phyloP scores from a whole-genome alignment of 1,139 yeast genomes.

The Debaryomycetaceae sp. region DNA sequence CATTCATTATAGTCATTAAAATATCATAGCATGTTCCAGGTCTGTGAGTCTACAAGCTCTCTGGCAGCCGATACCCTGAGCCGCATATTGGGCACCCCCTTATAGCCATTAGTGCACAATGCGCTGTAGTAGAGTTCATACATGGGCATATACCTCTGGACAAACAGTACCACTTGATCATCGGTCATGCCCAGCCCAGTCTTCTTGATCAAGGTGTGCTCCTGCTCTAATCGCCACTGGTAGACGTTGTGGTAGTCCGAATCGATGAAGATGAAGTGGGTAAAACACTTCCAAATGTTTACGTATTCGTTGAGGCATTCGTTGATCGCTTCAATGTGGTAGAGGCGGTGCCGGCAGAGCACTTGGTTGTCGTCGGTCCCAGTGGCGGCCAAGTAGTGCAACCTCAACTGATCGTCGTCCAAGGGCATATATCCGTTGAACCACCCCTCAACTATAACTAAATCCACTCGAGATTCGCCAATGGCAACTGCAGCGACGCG shows the following conservation, averaged over 20 bases:
- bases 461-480: conserved; percentile 41
- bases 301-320: conserved; percentile 44
- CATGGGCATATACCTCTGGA: conserved; percentile 83
- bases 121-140: conserved; percentile 63
- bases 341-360: conserved; percentile 21
- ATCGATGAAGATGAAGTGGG: conserved; percentile 54
- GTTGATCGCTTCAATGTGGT: conserved; percentile 44
- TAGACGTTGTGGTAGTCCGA: conserved; percentile 63
- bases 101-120: conserved; percentile 22
- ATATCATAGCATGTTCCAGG: neutral
- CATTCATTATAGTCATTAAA: neutral
- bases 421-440: conserved; percentile 70
- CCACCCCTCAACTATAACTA: conserved; percentile 91
- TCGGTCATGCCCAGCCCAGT: conserved; percentile 79
- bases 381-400: conserved; percentile 18
- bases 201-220: conserved; percentile 52
- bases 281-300: conserved; percentile 54
- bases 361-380: conserved; percentile 15
- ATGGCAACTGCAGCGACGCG: conserved; percentile 45
- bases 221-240: conserved; percentile 83
- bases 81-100: conserved; percentile 9
- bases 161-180: conserved; percentile 57
- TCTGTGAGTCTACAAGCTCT: conserved; percentile 3
- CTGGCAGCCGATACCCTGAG: conserved; percentile 3
- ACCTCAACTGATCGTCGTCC: conserved; percentile 16